Conservation (phyloP, 2,329 filamentous ascomycete genomes). For the Verticillium isaacii region DNA sequence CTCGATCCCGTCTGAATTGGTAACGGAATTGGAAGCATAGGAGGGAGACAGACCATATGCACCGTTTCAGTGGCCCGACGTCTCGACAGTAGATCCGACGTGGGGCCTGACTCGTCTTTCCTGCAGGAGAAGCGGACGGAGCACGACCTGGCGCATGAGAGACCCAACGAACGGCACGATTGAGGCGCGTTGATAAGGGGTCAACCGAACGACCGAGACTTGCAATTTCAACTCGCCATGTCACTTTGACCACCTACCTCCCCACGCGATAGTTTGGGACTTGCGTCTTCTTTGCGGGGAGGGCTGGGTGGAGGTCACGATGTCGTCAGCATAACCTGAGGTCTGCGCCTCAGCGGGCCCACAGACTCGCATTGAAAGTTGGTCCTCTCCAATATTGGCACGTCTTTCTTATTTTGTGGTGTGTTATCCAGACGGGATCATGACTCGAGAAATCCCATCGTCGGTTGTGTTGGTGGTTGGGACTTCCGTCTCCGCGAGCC, state of each 20-base stretch:
- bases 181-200: neutral
- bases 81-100: neutral
- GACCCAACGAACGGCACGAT: neutral
- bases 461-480: neutral
- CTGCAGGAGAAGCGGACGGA: neutral
- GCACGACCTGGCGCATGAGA: neutral
- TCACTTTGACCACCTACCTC: neutral
- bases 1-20: neutral
- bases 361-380: neutral
- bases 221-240: neutral
- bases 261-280: neutral
- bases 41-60: too few relatives aligned
- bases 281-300: neutral
- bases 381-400: neutral
- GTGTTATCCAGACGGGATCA: neutral
- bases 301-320: neutral
- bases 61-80: neutral
- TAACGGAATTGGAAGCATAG: neutral
- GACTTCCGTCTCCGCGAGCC: neutral
- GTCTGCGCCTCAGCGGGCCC: neutral
- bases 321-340: neutral
- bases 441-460: neutral
- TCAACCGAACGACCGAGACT: neutral
- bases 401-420: neutral
- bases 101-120: neutral